Conservation (phyloP, 805 yeast genomes). For the Grigorovia jiainica region DNA sequence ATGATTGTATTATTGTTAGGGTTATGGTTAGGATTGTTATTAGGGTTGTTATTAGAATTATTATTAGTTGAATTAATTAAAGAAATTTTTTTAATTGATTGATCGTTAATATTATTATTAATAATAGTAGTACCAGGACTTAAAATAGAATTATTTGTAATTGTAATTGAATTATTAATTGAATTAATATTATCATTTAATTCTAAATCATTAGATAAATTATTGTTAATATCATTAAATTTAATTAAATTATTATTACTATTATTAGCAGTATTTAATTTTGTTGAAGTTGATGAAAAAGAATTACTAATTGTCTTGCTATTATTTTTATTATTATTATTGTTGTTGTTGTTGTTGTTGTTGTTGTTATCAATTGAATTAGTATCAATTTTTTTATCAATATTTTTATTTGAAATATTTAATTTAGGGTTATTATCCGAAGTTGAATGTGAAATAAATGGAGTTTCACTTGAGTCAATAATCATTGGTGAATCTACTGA, state of each 20-base stretch:
- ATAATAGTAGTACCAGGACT: neutral
- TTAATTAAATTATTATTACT: constrained; percentile 5
- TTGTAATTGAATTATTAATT: no score
- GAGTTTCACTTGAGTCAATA: constrained; percentile 3
- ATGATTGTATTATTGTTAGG: neutral
- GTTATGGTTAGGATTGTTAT: neutral
- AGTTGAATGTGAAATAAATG: constrained; percentile 1
- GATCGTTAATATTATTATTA: neutral
- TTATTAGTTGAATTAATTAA: neutral
- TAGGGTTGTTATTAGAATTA: neutral
- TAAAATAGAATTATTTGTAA: no score
- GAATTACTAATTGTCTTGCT: constrained; percentile 1
- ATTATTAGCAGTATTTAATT: constrained; percentile 9
- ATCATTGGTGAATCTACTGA: constrained; percentile 3
- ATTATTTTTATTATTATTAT: neutral
- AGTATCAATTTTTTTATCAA: neutral
- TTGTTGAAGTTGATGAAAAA: constrained; percentile 9
- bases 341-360: neutral
- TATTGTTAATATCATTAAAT: constrained; percentile 2
- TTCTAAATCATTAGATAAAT: neutral
- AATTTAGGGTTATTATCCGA: neutral
- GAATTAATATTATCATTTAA: no score
- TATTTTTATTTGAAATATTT: no score
- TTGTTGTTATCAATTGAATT: constrained; percentile 1
- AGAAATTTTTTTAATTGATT: neutral